These are phyloP conservation scores for Glomus cerebriforme DNA, from an alignment of 192 early-diverging fungal genomes.

Conservation along the genomic window DNA sequence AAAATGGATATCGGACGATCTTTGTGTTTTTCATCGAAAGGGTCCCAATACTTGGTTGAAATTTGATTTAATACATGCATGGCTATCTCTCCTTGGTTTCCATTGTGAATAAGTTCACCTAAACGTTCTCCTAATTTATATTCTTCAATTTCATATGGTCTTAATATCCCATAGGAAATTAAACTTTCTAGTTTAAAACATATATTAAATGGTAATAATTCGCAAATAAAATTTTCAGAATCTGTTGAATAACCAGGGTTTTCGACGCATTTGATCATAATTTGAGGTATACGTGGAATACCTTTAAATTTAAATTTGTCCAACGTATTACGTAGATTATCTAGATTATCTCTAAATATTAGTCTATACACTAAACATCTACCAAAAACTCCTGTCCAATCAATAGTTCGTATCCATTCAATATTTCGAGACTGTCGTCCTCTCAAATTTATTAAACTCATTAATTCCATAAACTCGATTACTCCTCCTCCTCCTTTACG, in stretches of 20 bases:
- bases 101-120: not conserved
- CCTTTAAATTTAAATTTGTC: not conserved
- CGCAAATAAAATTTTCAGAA: not conserved
- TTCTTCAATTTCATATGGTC: not conserved
- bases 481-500: not conserved
- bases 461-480: too few species aligned
- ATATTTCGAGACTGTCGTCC: too few species aligned
- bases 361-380: slow-evolving; percentile 2
- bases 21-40: not conserved
- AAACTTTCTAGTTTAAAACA: slow-evolving; percentile 17
- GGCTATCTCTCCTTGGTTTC: not conserved
- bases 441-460: not conserved
- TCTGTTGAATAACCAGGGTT: not conserved
- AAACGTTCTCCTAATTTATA: not conserved
- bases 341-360: not conserved
- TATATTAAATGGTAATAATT: not conserved
- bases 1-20: not conserved
- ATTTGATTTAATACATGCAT: slow-evolving; percentile 9
- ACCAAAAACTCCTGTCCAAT: slow-evolving; percentile 27
- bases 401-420: slow-evolving; percentile 2
- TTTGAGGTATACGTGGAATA: not conserved
- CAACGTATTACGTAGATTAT: not conserved
- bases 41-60: slow-evolving; percentile 1
- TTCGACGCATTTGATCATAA: not conserved
- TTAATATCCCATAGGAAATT: not conserved